Evolutionary conservation across 2,329 filamentous ascomycete species (phyloP), one percentile per base, ranked within the genome.

Genomic region (Diaporthe citriasiana): DNA sequence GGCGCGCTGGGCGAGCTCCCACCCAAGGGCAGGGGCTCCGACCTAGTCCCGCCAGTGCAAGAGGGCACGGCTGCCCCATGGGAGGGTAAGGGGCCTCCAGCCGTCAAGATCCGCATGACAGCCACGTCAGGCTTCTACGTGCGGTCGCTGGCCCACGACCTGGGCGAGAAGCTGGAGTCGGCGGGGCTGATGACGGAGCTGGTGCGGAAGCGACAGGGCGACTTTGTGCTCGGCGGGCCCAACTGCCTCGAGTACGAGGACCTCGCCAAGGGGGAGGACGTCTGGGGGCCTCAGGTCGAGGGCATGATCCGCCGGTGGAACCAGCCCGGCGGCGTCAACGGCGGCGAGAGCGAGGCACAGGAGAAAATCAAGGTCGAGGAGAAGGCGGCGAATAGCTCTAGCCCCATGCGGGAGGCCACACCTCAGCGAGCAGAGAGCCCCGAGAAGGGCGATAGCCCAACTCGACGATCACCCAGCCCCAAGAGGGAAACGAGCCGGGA

Each of bases 51-150:
- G 13, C 82, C 86, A 1, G 85, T 87, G 0, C 83, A 84, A 57
- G 80, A 85, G 35, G 82, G 86, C 79, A 84, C 87, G 0, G 87
- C 89, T 8, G 86, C 87, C 9, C 89, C 89, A 0, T 91, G 89
- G 89, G 86, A 84, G 51, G 89, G 87, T 81, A 85, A 91, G 79
- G 90, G 89, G 0, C 91, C 95, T 1, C 91, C 96, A 1, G 97
- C 96, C 0, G 94, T 91, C 65, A 93, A 91, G 80, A 91, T 99
- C 74, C 92, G 93, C 73, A 95, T 99, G 90, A 97, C 94, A 0
- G 96, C 98, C 69, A 95, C 95, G 2, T 97, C 95, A 0, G 97
- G 97, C 51, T 99, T 98, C 87, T 99, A 99, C 82, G 95, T 99
- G 19, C 93, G 97, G 76, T 97, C 94, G 73, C 91, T 99, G 78